Percentiles rank a stretch among this genome's conserved stretches.
These are phyloP conservation scores for Babesia caballi DNA, from an alignment of 169 alveolate species.

Conservation along the genomic window DNA sequence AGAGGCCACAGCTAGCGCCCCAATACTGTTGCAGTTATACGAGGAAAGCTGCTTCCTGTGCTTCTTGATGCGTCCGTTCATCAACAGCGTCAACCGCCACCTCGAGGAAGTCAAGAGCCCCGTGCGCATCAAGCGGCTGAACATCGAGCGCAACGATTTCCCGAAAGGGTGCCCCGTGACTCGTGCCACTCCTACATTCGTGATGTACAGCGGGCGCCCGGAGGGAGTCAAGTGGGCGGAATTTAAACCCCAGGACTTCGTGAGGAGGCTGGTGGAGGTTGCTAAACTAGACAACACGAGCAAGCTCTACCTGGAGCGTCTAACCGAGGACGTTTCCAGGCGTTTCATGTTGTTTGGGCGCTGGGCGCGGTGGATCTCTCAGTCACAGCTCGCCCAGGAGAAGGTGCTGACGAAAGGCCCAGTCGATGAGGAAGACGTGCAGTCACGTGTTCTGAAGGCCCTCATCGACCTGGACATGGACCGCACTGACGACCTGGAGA, in stretches of 20 bases:
- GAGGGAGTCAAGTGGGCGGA: constrained; percentile 52
- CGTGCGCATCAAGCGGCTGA: constrained; percentile 61
- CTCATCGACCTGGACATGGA: constrained; percentile 52
- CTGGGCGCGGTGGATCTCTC: constrained; percentile 39
- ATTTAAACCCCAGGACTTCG: constrained; percentile 60
- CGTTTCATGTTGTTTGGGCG: constrained; percentile 42
- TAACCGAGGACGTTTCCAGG: constrained; percentile 40
- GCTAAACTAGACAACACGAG: constrained; percentile 30
- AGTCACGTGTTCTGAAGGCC: constrained; percentile 12
- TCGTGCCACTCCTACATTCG: constrained; percentile 72
- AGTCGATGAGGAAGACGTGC: constrained; percentile 12
- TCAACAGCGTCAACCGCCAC: constrained; percentile 58
- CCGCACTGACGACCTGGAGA: constrained; percentile 34
- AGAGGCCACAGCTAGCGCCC: constrained; percentile 19
- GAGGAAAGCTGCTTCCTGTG: constrained; percentile 74
- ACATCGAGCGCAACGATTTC: constrained; percentile 71
- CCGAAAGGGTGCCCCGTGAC: constrained; percentile 68
- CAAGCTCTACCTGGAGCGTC: constrained; percentile 11
- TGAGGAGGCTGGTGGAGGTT: constrained; percentile 24
- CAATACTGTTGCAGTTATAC: constrained; percentile 54
- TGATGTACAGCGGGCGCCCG: constrained; percentile 31
- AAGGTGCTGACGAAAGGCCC: constrained; percentile 6
- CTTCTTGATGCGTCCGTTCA: constrained; percentile 72
- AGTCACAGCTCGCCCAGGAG: constrained; percentile 48
- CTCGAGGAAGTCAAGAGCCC: constrained; percentile 47